These are phyloP conservation scores for Vaccinium darrowii DNA, from an alignment of 148 eudicot genomes.

Conservation along the genomic window DNA sequence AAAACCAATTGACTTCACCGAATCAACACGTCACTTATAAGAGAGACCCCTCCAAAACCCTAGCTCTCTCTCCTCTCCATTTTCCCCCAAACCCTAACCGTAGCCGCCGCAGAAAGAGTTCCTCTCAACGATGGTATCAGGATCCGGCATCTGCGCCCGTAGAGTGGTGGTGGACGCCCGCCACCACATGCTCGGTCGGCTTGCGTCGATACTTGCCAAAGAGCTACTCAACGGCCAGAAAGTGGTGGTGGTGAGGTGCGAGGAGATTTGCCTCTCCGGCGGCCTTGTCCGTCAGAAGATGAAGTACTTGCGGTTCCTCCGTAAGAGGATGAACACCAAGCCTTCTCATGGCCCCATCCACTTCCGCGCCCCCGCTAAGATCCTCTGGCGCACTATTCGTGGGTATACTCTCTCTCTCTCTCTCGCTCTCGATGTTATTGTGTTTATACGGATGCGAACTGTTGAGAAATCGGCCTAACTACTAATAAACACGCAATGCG, in stretches of 20 bases:
- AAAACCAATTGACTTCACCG: too few relatives aligned
- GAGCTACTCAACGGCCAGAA: constrained; percentile 41
- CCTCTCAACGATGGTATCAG: constrained; percentile 29
- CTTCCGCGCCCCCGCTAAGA: constrained; percentile 44
- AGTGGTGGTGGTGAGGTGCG: constrained; percentile 41
- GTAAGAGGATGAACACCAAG: constrained; percentile 49
- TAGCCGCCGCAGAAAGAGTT: not conserved
- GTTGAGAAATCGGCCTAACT: too few relatives aligned
- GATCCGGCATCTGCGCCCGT: constrained; percentile 35
- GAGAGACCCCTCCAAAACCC: not conserved
- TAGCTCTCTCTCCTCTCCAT: not conserved
- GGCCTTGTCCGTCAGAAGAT: constrained; percentile 48
- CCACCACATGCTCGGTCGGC: constrained; percentile 49
- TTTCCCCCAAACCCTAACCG: not conserved
- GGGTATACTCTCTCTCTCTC: constrained; percentile 23
- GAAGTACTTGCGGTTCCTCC: constrained; percentile 41
- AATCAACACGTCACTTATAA: too few relatives aligned
- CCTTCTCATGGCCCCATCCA: constrained; percentile 50
- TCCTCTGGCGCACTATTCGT: constrained; percentile 46
- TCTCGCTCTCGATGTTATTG: not conserved
- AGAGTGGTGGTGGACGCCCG: constrained; percentile 42
- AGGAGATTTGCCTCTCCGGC: constrained; percentile 45
- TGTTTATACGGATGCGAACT: not conserved
- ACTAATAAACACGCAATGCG: too few relatives aligned
- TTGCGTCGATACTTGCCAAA: constrained; percentile 37